Conservation (phyloP, 805 yeast genomes). For the Yarrowia keelungensis region DNA sequence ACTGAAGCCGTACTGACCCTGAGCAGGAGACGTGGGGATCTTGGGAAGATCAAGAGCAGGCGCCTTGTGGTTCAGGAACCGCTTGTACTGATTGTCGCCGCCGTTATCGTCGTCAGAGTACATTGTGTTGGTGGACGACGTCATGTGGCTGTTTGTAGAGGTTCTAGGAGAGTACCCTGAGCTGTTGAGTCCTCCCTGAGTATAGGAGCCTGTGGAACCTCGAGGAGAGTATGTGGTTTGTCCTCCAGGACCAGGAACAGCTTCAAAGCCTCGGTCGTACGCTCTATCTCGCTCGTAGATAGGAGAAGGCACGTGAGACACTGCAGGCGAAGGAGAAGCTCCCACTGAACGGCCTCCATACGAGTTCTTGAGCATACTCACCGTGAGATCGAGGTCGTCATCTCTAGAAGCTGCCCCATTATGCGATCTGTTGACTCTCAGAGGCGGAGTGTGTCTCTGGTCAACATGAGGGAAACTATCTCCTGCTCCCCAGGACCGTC, state of each 20-base stretch:
- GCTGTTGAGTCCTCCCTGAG: constrained; percentile 20
- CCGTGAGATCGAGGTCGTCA: constrained; percentile 17
- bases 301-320: not conserved
- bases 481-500: constrained; percentile 36
- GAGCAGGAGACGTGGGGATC: constrained; percentile 31
- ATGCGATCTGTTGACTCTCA: not conserved
- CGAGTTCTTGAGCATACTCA: constrained; percentile 31
- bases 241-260: constrained; percentile 3
- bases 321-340: not conserved
- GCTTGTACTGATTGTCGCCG: constrained; percentile 20
- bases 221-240: constrained; percentile 27
- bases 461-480: constrained; percentile 1
- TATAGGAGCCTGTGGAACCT: constrained; percentile 21
- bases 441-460: not conserved
- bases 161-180: constrained; percentile 23
- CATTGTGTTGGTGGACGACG: constrained; percentile 25
- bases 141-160: constrained; percentile 28
- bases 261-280: constrained; percentile 23
- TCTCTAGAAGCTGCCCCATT: not conserved
- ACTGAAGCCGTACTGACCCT: constrained; percentile 31
- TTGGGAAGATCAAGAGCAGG: constrained; percentile 23
- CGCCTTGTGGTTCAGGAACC: constrained; percentile 32
- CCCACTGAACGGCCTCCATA: constrained; percentile 26
- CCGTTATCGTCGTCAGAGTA: constrained; percentile 18
- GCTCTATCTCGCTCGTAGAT: constrained; percentile 28